These are phyloP conservation scores for Nakaseomyces nivariensis DNA, from an alignment of 1,139 yeast genomes.

Conservation along the genomic window DNA sequence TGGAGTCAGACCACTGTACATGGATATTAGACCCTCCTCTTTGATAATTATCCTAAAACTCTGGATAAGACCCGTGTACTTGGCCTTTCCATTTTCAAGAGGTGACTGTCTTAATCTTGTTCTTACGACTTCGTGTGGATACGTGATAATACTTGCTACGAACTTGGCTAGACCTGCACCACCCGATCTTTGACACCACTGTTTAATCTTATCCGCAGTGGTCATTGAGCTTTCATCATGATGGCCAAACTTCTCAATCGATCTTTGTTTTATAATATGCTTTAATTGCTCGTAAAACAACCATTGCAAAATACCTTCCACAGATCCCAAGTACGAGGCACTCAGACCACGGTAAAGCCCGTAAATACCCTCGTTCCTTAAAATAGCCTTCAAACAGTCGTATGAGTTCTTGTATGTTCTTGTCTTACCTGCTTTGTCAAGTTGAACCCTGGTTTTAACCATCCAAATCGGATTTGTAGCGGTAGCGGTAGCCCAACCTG, in stretches of 20 bases:
- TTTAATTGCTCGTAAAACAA: conserved; percentile 94
- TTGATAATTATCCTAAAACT: conserved; percentile 73
- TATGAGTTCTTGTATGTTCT: conserved; percentile 70
- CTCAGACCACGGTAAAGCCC: conserved; percentile 84
- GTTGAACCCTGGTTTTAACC: conserved; percentile 85
- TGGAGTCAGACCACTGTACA: conserved; percentile 97
- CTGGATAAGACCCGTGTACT: conserved; percentile 82
- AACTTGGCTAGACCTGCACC: conserved; percentile 97
- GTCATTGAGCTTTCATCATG: conserved; percentile 40
- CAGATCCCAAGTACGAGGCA: conserved; percentile 91
- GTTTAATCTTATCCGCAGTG: conserved; percentile 55
- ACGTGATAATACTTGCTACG: conserved; percentile 82
- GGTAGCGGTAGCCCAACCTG: conserved; percentile 91
- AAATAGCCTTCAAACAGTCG: conserved; percentile 69
- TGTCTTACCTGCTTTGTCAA: conserved; percentile 48
- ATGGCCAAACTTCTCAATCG: conserved; percentile 33
- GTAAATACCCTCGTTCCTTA: conserved; percentile 64
- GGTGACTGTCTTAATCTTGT: conserved; percentile 97
- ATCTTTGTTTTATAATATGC: conserved; percentile 49
- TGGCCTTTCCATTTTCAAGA: conserved; percentile 62
- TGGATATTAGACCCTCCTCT: conserved; percentile 86
- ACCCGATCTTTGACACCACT: conserved; percentile 95
- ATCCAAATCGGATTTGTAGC: conserved; percentile 99
- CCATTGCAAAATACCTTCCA: conserved; percentile 94
- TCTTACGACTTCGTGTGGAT: conserved; percentile 96